phyloP scores from a whole-genome alignment of 345 rosid genomes.

The Moricandia arvensis region DNA sequence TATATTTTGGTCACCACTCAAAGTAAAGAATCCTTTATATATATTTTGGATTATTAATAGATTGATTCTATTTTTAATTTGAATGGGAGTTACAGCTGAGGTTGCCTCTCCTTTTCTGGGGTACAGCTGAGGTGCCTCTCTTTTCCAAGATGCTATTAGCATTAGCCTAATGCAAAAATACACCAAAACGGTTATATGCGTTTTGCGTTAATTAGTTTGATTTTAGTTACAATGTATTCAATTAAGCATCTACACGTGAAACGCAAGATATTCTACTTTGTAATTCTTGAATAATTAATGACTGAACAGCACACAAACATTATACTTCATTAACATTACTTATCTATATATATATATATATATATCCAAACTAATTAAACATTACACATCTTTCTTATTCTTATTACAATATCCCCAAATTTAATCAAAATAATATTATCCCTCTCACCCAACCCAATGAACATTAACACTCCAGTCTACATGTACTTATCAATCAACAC shows the following conservation, averaged over 20 bases:
- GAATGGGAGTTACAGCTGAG: too few relatives aligned
- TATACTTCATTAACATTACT: neutral
- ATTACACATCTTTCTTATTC: constrained; percentile 17
- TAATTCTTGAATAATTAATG: neutral
- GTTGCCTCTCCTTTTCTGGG: neutral
- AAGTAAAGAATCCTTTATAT: neutral
- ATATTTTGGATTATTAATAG: neutral
- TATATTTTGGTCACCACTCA: neutral
- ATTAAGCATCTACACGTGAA: neutral
- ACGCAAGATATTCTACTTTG: neutral
- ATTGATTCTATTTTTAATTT: neutral
- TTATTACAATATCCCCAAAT: neutral
- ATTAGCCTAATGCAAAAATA: too few relatives aligned
- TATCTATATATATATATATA: too few relatives aligned
- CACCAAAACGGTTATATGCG: too few relatives aligned
- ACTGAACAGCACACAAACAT: neutral
- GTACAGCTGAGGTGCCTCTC: neutral
- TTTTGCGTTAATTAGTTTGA: too few relatives aligned
- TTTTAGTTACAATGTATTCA: neutral
- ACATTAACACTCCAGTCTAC: constrained; percentile 2
- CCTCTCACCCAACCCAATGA: constrained; percentile 13
- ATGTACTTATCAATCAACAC: constrained; percentile 12
- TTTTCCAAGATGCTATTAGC: too few relatives aligned
- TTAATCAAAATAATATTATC: constrained; percentile 8
- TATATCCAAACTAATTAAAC: constrained; percentile 11